Conservation (phyloP, 306 rosid species). For the Malus orientalis region DNA sequence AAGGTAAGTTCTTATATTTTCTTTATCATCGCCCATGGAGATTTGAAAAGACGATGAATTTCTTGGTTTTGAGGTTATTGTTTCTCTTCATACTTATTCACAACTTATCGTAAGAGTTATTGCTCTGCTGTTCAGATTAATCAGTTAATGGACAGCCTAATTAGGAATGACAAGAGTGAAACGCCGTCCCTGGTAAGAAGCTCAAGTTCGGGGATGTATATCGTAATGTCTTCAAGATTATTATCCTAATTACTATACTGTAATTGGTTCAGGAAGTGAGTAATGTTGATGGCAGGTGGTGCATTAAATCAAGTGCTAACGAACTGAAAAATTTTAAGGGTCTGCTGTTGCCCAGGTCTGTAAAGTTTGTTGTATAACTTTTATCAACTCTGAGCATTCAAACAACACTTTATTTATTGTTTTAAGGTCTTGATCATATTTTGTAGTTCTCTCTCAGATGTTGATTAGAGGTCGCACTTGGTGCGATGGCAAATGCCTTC, state of each 20-base stretch:
- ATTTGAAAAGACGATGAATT: background rate
- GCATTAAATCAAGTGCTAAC: constrained; percentile 53
- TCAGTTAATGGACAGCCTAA: constrained; percentile 61
- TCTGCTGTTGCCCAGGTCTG: constrained; percentile 77
- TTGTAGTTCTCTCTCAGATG: background rate
- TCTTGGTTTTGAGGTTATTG: background rate
- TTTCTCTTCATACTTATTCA: background rate
- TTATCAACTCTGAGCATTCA: constrained; percentile 2
- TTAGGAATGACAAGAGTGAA: constrained; percentile 56
- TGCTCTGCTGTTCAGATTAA: constrained; percentile 44
- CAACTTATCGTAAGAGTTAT: background rate
- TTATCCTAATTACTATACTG: constrained; percentile 18
- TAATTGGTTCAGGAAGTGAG: constrained; percentile 65
- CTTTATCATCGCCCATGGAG: background rate
- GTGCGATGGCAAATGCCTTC: no score
- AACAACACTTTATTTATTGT: constrained; percentile 4
- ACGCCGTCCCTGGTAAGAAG: constrained; percentile 57
- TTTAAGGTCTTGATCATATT: constrained; percentile 6
- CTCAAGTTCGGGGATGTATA: constrained; percentile 11
- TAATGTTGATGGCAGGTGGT: constrained; percentile 87
- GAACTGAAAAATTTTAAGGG: constrained; percentile 56
- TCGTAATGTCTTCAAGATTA: constrained; percentile 9
- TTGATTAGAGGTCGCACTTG: background rate
- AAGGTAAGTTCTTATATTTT: constrained; percentile 39
- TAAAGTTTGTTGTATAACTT: constrained; percentile 21